phyloP scores from a whole-genome alignment of 495 filamentous ascomycete genomes.

The Aspergillus steynii region DNA sequence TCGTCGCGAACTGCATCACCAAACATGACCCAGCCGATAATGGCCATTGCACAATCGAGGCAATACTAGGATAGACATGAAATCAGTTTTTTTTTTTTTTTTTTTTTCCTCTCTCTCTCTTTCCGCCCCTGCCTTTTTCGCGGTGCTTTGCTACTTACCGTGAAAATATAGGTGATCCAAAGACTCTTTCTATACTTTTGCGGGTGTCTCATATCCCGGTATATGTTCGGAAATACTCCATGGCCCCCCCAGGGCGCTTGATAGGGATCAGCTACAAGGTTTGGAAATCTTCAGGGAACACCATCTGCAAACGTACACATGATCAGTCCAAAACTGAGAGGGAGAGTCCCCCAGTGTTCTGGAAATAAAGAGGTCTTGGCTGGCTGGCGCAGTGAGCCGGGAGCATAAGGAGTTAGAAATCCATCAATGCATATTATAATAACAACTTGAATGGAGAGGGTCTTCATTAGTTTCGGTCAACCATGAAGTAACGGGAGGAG shows the following conservation, averaged over 20 bases:
- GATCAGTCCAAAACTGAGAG: conserved; percentile 90
- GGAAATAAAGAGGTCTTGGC: conserved; percentile 75
- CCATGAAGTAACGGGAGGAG: not conserved
- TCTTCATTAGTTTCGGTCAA: conserved; percentile 13
- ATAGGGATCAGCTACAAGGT: conserved; percentile 9
- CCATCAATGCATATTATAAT: conserved; percentile 81
- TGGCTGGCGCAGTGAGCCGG: conserved; percentile 85
- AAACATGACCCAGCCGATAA: conserved; percentile 90
- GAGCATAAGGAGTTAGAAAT: conserved; percentile 72
- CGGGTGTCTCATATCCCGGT: conserved; percentile 95
- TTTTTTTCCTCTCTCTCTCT: not conserved
- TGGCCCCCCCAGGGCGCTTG: conserved; percentile 91
- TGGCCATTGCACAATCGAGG: conserved; percentile 76
- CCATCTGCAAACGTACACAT: conserved; percentile 60
- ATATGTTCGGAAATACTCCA: conserved; percentile 94
- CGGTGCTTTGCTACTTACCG: conserved; percentile 53
- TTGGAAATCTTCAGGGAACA: not conserved
- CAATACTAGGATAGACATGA: conserved; percentile 54
- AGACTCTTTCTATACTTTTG: conserved; percentile 77
- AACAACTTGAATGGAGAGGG: conserved; percentile 57
- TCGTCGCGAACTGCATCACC: conserved; percentile 82
- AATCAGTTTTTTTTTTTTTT: conserved; percentile 11
- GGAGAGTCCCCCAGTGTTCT: conserved; percentile 81
- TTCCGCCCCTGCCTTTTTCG: not conserved
- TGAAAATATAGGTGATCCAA: conserved; percentile 84